Conservation (phyloP, 2,329 filamentous ascomycete genomes). For the Immersiporthe knoxdaviesiana region DNA sequence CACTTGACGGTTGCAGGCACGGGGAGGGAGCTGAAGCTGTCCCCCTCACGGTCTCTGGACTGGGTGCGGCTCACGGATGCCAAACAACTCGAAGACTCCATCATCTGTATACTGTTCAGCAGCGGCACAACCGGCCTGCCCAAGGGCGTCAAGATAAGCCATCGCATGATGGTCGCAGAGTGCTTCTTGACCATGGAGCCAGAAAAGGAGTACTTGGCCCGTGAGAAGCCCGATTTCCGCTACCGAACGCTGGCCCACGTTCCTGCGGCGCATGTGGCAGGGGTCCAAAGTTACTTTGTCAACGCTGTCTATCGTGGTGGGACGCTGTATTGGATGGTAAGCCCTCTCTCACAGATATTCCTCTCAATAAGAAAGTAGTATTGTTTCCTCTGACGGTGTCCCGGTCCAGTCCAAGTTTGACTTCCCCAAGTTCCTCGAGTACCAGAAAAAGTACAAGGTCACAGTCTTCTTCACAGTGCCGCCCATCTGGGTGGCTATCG, state of each 20-base stretch:
- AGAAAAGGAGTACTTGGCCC: constrained; percentile 37
- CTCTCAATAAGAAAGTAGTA: too few relatives aligned
- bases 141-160: constrained; percentile 51
- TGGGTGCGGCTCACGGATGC: constrained; percentile 60
- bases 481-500: constrained; percentile 62
- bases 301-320: constrained; percentile 47
- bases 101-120: constrained; percentile 50
- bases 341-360: neutral
- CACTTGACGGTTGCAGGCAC: constrained; percentile 36
- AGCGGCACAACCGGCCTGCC: constrained; percentile 54
- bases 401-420: constrained; percentile 49
- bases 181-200: constrained; percentile 38
- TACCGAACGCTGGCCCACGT: constrained; percentile 47
- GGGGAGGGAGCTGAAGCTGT: constrained; percentile 39
- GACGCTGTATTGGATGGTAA: constrained; percentile 63
- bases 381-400: neutral
- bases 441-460: constrained; percentile 53
- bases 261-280: constrained; percentile 51
- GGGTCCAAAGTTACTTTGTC: constrained; percentile 49
- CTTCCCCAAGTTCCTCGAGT: constrained; percentile 57
- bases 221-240: constrained; percentile 34
- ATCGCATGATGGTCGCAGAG: constrained; percentile 48
- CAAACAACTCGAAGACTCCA: constrained; percentile 45
- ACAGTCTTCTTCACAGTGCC: constrained; percentile 63
- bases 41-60: constrained; percentile 42